phyloP scores from a whole-genome alignment of 2,329 filamentous ascomycete species.

The Pestalotiopsis sp. region DNA sequence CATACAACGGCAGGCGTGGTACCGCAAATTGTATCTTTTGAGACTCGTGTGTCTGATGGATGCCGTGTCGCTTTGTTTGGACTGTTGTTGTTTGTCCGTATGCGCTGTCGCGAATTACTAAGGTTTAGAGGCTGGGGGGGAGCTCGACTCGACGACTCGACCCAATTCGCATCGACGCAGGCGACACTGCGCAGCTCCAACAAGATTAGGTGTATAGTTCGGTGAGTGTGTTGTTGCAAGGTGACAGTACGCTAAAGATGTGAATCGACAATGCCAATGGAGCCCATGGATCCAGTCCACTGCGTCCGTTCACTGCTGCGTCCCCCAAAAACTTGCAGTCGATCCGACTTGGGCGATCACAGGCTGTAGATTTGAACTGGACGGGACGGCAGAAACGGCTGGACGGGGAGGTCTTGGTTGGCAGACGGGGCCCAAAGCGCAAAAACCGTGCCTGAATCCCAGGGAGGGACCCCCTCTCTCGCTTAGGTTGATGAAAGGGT shows the following conservation, averaged over 20 bases:
- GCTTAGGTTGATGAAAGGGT: background rate
- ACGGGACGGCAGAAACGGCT: background rate
- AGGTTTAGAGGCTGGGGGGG: background rate
- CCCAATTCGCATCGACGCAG: background rate
- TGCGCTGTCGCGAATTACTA: background rate
- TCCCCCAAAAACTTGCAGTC: background rate
- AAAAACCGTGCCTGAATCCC: background rate
- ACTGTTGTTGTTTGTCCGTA: background rate
- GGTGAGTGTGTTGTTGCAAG: background rate
- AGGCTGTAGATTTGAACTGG: background rate
- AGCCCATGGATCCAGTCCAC: background rate
- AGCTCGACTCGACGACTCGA: background rate
- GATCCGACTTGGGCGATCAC: background rate
- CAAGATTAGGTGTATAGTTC: background rate
- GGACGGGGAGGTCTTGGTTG: background rate
- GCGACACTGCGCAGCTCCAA: background rate
- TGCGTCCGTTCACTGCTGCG: background rate
- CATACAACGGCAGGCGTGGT: slow-evolving; percentile 5
- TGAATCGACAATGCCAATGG: background rate
- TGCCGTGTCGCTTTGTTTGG: background rate
- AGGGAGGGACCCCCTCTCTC: background rate
- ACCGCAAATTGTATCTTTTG: background rate
- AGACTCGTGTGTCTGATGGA: background rate
- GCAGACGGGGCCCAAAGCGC: background rate
- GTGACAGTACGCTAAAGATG: background rate